These are phyloP conservation scores for Mycena kentingensis DNA, from an alignment of 768 basidiomycete genomes.

Conservation along the genomic window DNA sequence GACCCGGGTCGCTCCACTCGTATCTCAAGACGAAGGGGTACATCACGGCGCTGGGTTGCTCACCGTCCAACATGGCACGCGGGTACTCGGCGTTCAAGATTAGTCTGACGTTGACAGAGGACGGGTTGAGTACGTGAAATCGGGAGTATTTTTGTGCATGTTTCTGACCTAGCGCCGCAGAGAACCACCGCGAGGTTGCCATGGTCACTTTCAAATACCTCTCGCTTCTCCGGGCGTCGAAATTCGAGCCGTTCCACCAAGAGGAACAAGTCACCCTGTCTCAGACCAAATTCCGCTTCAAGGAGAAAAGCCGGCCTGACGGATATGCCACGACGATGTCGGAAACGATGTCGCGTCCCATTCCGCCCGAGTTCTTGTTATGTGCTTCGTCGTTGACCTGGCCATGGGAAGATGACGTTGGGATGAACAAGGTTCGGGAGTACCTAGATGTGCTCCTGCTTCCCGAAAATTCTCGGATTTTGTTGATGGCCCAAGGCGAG, in stretches of 20 bases:
- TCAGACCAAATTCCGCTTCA: slow-evolving; percentile 78
- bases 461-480: slow-evolving; percentile 65
- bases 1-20: slow-evolving; percentile 86
- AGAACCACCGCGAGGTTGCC: slow-evolving; percentile 72
- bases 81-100: slow-evolving; percentile 91
- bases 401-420: slow-evolving; percentile 65
- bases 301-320: slow-evolving; percentile 81
- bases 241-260: slow-evolving; percentile 68
- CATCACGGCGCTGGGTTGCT: slow-evolving; percentile 74
- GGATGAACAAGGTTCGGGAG: slow-evolving; percentile 55
- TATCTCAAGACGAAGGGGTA: slow-evolving; percentile 90
- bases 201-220: slow-evolving; percentile 79
- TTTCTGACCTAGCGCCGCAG: slow-evolving; percentile 39
- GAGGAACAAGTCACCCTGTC: slow-evolving; percentile 74
- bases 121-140: slow-evolving; percentile 74
- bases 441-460: slow-evolving; percentile 61
- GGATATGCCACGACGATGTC: slow-evolving; percentile 77
- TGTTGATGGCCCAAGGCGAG: slow-evolving; percentile 78
- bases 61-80: slow-evolving; percentile 68
- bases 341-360: slow-evolving; percentile 76
- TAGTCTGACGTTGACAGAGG: slow-evolving; percentile 76
- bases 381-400: slow-evolving; percentile 69
- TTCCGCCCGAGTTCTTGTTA: slow-evolving; percentile 76
- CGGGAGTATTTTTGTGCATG: not conserved
- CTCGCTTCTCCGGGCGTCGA: slow-evolving; percentile 61